Evolutionary conservation across 2,329 filamentous ascomycete genomes (phyloP), one percentile per base, ranked within the genome.

Genomic region (Tolypocladium ovalisporum): DNA sequence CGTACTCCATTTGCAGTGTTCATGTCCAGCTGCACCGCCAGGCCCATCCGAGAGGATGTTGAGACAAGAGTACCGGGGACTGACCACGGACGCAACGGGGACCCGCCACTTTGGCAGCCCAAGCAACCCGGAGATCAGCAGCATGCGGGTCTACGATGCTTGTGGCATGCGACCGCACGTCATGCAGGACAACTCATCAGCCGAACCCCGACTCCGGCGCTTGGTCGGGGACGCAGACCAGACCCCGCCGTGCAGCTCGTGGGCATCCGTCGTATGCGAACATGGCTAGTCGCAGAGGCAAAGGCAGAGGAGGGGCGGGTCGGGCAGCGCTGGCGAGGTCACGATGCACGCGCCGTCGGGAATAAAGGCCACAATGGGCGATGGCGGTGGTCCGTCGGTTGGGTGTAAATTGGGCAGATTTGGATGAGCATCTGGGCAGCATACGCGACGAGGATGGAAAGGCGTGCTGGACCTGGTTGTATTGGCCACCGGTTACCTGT

Each of bases 171-270:
- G 44, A 52, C 37, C 44, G 24, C n/a, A 55, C 22, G 44, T 24
- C 35, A 60, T 56, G 60, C 60, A 62, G 56, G 59, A 60, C 60
- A 62, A 62, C 59, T 57, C 60, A 62, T 62, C 60, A 47, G 37
- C 36, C 35, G 29, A 52, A 52, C 47, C 47, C 29, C 47, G 47
- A 52, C 47, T 13, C 29, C 47, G 47, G 47, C 47, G 19, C 22
- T 15, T 54, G 37, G 52, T 39, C 15, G 34, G 32, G 52, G 52
- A n/a, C 34, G 24, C 52, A 54, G 37, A 17, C 52, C 52, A 54
- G 35, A n/a, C 34, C 52, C 5, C 10, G 10, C 29, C 17, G 10
- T 22, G 47, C 29, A 49, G 44, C 27, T 9, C 44, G 10, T 49
- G 44, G 5, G 29, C 47, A 35, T 52, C 19, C 47, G 19, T 22